These are phyloP conservation scores for Vanderwaltozyma tropicalis DNA, from an alignment of 805 yeast genomes.

Conservation along the genomic window DNA sequence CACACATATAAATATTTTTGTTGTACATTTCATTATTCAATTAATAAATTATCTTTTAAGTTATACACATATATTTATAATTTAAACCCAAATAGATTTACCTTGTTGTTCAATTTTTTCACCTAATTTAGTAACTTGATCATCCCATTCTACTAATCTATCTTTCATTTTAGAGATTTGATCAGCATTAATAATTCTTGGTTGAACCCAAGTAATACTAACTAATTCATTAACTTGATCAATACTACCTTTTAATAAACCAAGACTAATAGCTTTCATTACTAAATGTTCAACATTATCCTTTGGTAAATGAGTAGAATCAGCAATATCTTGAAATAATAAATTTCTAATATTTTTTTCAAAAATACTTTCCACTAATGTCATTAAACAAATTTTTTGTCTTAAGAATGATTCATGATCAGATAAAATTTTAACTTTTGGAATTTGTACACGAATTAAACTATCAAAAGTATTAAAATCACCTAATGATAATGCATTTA, in stretches of 20 bases:
- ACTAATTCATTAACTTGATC: conserved; percentile 77
- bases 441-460: conserved; percentile 32
- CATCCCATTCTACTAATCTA: conserved; percentile 70
- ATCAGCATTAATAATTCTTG: conserved; percentile 73
- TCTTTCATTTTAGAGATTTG: conserved; percentile 72
- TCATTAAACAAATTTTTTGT: conserved; percentile 87
- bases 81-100: conserved; percentile 50
- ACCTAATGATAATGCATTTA: conserved; percentile 67
- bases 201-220: conserved; percentile 89
- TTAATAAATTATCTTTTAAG: conserved; percentile 29
- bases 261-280: conserved; percentile 81
- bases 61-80: conserved; percentile 2
- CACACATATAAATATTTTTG: not conserved
- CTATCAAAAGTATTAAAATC: conserved; percentile 56
- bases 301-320: conserved; percentile 51
- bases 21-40: conserved; percentile 14
- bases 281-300: conserved; percentile 78
- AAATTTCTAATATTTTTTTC: conserved; percentile 66
- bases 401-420: conserved; percentile 56
- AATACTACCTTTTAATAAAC: conserved; percentile 77
- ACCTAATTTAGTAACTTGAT: conserved; percentile 57
- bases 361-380: conserved; percentile 80
- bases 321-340: conserved; percentile 61
- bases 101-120: conserved; percentile 52
- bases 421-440: conserved; percentile 45